Evolutionary conservation across 192 early-diverging fungal genomes (phyloP).

Genomic region (Obelidium mucronatum): DNA sequence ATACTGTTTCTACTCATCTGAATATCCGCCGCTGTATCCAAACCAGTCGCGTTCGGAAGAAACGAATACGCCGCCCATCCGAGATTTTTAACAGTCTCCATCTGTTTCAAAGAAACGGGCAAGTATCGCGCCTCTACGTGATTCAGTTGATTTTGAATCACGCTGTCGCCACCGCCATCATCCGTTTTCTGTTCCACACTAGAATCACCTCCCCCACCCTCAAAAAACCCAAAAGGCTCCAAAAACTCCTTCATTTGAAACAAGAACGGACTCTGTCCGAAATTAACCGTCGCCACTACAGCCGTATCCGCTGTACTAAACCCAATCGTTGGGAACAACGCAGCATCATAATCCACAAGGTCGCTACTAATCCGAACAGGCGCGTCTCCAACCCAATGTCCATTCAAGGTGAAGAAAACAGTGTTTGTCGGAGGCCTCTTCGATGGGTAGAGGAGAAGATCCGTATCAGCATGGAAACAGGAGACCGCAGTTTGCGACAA

Average conservation of each 20-base stretch:
- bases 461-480: neutral
- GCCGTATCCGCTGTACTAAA: conserved; percentile 12
- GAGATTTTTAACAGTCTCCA: too few relatives aligned
- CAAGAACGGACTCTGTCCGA: conserved; percentile 36
- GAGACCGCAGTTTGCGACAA: too few relatives aligned
- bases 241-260: conserved; percentile 25
- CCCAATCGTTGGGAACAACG: conserved; percentile 39
- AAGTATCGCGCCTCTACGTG: neutral
- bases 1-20: neutral
- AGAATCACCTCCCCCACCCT: too few relatives aligned
- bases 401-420: conserved; percentile 55
- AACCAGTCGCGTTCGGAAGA: too few relatives aligned
- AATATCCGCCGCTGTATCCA: neutral
- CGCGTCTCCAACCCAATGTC: conserved; percentile 52
- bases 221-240: too few relatives aligned
- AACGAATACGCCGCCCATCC: too few relatives aligned
- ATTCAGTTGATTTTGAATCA: neutral
- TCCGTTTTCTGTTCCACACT: neutral
- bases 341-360: conserved; percentile 25
- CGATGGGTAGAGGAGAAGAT: conserved; percentile 1
- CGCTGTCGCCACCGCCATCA: neutral
- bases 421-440: neutral
- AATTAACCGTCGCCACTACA: conserved; percentile 35
- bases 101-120: neutral
- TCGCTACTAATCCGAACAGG: conserved; percentile 31